Percentiles rank a stretch among this genome's conserved stretches.
Evolutionary conservation across 2,329 filamentous ascomycete species (phyloP).

Genomic region (Mycosphaerella arachidis): DNA sequence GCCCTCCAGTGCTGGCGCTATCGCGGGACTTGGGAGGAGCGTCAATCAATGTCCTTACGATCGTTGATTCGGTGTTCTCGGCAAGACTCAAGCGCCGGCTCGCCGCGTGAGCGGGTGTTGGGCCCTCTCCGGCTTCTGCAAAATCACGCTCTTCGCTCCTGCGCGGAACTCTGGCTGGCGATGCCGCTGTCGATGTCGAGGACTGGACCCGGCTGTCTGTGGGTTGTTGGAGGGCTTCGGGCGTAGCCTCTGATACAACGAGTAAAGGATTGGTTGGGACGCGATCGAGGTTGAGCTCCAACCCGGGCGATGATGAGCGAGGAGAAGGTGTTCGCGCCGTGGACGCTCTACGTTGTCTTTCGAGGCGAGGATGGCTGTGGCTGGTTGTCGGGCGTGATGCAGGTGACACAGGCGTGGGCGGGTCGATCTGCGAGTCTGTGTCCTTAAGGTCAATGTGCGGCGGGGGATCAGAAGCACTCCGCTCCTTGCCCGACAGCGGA

Average conservation of each 20-base stretch:
- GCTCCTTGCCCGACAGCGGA: not conserved
- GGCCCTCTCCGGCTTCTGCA: not conserved
- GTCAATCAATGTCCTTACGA: constrained; percentile 53
- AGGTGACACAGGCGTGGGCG: not conserved
- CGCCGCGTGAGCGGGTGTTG: not conserved
- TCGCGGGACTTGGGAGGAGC: constrained; percentile 32
- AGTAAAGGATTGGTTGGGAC: constrained; percentile 7
- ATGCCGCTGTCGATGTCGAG: constrained; percentile 5
- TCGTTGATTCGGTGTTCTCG: constrained; percentile 37
- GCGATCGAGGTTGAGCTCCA: constrained; percentile 12
- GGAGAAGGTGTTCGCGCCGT: constrained; percentile 5
- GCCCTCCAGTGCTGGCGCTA: constrained; percentile 9
- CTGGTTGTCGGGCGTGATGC: too few species aligned
- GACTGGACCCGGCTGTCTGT: not conserved
- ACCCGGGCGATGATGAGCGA: not conserved
- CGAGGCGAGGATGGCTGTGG: too few species aligned
- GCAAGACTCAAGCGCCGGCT: constrained; percentile 40
- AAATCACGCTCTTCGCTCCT: not conserved
- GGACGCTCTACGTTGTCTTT: too few species aligned
- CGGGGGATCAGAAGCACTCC: not conserved
- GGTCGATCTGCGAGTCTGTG: not conserved
- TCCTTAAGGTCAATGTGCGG: not conserved
- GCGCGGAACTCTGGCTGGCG: not conserved
- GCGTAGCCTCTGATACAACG: constrained; percentile 16
- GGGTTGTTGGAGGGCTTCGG: constrained; percentile 9